These are phyloP conservation scores for Staphylotrichum longicolle DNA, from an alignment of 495 filamentous ascomycete genomes.

Conservation along the genomic window DNA sequence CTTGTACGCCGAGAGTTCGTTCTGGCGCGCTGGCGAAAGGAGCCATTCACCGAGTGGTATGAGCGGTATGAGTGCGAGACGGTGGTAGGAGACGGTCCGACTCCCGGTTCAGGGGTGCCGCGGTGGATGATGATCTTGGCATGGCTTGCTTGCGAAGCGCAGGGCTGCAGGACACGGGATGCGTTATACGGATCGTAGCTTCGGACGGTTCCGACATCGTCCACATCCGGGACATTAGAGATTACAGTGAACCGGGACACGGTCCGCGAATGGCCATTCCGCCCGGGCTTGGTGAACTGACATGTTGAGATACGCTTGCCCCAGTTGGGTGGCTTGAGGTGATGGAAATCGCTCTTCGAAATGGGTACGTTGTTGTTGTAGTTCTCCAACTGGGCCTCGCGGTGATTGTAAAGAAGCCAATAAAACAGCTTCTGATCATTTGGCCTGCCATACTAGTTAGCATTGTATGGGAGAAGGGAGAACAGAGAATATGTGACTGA, in stretches of 20 bases:
- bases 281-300: conserved; percentile 44
- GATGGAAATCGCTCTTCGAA: conserved; percentile 85
- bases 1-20: conserved; percentile 25
- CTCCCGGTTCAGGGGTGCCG: conserved; percentile 26
- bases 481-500: conserved; percentile 37
- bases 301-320: conserved; percentile 50
- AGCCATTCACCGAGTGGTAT: conserved; percentile 27
- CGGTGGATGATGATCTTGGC: conserved; percentile 69
- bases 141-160: conserved; percentile 39
- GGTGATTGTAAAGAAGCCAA: conserved; percentile 72
- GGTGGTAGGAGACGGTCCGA: conserved; percentile 11
- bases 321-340: conserved; percentile 58
- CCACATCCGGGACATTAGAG: conserved; percentile 50
- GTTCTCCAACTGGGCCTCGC: conserved; percentile 79
- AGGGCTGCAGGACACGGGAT: conserved; percentile 52
- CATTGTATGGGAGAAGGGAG: not conserved
- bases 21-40: conserved; percentile 20
- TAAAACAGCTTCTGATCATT: conserved; percentile 94
- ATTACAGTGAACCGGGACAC: conserved; percentile 71
- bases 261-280: conserved; percentile 49
- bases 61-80: conserved; percentile 31
- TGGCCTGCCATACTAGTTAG: conserved; percentile 49
- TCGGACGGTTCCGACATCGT: conserved; percentile 37
- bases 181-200: conserved; percentile 86
- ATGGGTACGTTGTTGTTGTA: conserved; percentile 71